Evolutionary conservation across 768 basidiomycete species (phyloP).

Genomic region (Tricholoma saponaceum): DNA sequence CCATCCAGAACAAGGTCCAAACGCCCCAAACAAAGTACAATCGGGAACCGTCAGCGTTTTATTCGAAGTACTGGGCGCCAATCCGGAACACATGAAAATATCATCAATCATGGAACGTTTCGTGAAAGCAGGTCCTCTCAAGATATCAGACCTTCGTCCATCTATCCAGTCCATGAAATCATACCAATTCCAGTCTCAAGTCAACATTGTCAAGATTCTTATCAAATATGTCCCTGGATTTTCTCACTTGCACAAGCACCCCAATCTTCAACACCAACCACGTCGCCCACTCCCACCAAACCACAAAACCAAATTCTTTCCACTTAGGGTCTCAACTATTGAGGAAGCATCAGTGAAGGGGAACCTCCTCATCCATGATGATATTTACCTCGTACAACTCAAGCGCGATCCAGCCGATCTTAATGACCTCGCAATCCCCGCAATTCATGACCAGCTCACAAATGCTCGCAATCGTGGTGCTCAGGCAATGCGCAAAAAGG

Average conservation of each 20-base stretch:
- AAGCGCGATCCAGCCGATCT: conserved; percentile 7
- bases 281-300: conserved; percentile 17
- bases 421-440: conserved; percentile 15
- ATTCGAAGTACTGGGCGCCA: background rate
- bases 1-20: background rate
- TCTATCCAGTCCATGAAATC: background rate
- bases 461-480: conserved; percentile 18
- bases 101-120: background rate
- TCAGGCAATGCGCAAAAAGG: conserved; percentile 10
- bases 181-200: background rate
- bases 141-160: background rate
- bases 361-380: conserved; percentile 23
- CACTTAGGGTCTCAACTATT: conserved; percentile 20
- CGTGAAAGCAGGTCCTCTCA: background rate
- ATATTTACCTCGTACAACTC: conserved; percentile 22
- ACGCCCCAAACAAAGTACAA: background rate
- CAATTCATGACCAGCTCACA: conserved; percentile 27
- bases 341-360: conserved; percentile 27
- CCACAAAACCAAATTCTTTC: conserved; percentile 20
- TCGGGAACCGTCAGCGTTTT: background rate
- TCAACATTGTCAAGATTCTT: background rate
- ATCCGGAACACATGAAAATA: background rate
- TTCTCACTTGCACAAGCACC: background rate
- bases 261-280: conserved; percentile 12
- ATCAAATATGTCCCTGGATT: background rate